Conservation (phyloP, 1,139 yeast species). For the Nadsonia commutata region DNA sequence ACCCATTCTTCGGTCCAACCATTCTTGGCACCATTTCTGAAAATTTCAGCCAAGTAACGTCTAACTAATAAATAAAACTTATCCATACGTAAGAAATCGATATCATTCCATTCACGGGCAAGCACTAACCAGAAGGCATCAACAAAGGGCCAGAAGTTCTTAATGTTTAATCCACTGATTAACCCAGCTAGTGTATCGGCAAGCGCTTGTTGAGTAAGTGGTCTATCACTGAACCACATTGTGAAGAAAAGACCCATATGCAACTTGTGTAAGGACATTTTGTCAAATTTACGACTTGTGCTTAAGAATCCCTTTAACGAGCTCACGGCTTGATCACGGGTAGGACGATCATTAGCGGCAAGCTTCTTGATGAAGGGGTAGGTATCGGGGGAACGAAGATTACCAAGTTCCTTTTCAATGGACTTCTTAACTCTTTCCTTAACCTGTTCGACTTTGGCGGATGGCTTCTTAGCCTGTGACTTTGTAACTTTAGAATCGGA, state of each 20-base stretch:
- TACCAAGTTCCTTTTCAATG: not conserved
- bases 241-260: slow-evolving; percentile 87
- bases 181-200: slow-evolving; percentile 62
- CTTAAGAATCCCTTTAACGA: slow-evolving; percentile 48
- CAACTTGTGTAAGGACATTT: slow-evolving; percentile 56
- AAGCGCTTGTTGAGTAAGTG: slow-evolving; percentile 75
- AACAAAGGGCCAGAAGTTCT: slow-evolving; percentile 37
- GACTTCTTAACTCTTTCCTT: not conserved
- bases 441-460: not conserved
- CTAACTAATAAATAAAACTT: slow-evolving; percentile 73
- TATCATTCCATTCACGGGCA: slow-evolving; percentile 65
- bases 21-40: slow-evolving; percentile 38
- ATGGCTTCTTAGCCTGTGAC: slow-evolving; percentile 4
- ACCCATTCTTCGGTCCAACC: slow-evolving; percentile 44
- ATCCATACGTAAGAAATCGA: slow-evolving; percentile 70
- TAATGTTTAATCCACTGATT: slow-evolving; percentile 28
- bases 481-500: not conserved
- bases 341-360: slow-evolving; percentile 66
- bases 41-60: slow-evolving; percentile 52
- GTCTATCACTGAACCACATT: slow-evolving; percentile 95
- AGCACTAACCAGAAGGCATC: slow-evolving; percentile 75
- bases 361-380: slow-evolving; percentile 57
- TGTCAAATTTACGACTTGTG: slow-evolving; percentile 26
- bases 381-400: slow-evolving; percentile 13
- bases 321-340: slow-evolving; percentile 63